Base-by-base conservation (phyloP, 805 yeast genomes). In the Candida odintsovae region DNA sequence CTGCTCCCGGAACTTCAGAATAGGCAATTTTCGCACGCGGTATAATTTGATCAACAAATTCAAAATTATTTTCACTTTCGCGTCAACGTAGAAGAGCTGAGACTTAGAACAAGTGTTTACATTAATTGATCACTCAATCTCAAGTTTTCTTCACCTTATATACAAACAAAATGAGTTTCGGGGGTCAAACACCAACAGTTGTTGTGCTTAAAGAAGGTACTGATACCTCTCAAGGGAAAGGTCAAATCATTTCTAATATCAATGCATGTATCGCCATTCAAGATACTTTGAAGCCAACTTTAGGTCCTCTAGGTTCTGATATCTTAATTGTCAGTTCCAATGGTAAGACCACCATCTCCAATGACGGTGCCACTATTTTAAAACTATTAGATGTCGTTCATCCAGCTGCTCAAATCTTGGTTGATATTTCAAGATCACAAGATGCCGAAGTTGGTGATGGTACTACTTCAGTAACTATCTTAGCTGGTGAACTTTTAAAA, bases 371-470 rank as follows among this genome's bases (percentile, higher is more conserved):
- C 37, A 94, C 99, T 2, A 92, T 94, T 57, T 73, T 94, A 64
- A 88, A 85, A 63, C 74, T 94, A 47, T 70, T 94, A 55, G 99
- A 94, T 62, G 95, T 94, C 46, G 97, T 94, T 22, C 99, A 94
- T 61, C 99, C 99, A 10, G 99, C 99, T 11, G 99, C 99, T 12
- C 90, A 89, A 66, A 90, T 92, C 50, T 72, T 92, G 55, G 99
- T 92, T 45, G 96, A 92, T 64, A 86, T 92, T 48, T 86, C 97
- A 16, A 84, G 95, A 64, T 90, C 96, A 3, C 99, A 92, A 70
- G 99, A 92, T 65, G 96, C 95, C 50, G 98, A 92, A 67, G 96
- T 94, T 53, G 99, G 99, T 50, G 99, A 92, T 69, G 99, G 99
- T 55, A 92, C 99, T 39, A 92, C 99, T 1, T 85, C 96, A 25